Evolutionary conservation across 805 yeast genomes (phyloP), one percentile per base, ranked within the genome.

Genomic region (Yamadazyma sp.): DNA sequence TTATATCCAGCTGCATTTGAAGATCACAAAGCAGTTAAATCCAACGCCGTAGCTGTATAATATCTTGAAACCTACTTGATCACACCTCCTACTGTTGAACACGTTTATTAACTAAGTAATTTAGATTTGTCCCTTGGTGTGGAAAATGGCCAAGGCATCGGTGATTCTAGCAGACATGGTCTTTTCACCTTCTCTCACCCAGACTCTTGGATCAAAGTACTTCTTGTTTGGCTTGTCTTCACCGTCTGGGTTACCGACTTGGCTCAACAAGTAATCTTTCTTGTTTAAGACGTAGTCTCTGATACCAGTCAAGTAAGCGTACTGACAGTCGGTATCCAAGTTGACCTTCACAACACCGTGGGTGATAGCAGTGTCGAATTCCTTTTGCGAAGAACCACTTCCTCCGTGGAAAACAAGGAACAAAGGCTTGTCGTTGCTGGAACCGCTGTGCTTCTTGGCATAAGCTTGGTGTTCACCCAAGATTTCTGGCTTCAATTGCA

Each of bases 121-220:
- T 41, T 42, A 45, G 52, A 82, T 62, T 65, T 75, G 80, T 66
- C 67, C 68, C 62, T 75, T 71, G 55, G 95, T 75, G 77, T 82
- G 89, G 95, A 93, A 93, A 64, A 86, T 74, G 36, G 70, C 75
- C 66, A 93, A 77, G 59, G 95, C 95, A 67, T 80, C 83, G 46
- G 84, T 54, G 60, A 93, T 77, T 82, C 97, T 87, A 54, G 68
- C 72, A 53, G 81, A 54, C 97, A 93, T 91, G 64, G 97, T 89
- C 89, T 89, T 89, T 80, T 93, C 99, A 80, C 99, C 98, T 77
- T 91, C 98, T 81, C 98, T 90, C 54, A 93, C 97, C 99, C 99
- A 93, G 72, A 90, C 98, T 83, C 99, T 91, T 75, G 99, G 99
- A 77, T 93, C 99, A 67, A 88, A 93, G 88, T 75, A 89, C 78